Conservation (phyloP, 2,329 filamentous ascomycete genomes). For the Exophiala calicioides region DNA sequence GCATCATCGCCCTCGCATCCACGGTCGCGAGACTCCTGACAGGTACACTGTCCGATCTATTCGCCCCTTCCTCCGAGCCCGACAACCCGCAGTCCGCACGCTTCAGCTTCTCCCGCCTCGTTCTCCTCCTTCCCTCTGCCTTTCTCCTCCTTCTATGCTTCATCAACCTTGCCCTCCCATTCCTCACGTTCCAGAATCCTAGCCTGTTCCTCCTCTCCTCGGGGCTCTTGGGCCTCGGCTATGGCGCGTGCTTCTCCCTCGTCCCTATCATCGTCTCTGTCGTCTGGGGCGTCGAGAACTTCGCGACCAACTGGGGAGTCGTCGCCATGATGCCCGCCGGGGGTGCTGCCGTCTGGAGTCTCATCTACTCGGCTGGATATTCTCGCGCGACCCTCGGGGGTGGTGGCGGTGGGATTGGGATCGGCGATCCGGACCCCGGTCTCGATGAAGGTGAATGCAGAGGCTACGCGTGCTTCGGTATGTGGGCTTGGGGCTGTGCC, state of each 20-base stretch:
- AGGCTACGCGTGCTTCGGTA: slow-evolving; percentile 80
- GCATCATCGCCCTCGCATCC: slow-evolving; percentile 85
- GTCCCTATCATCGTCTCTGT: slow-evolving; percentile 93
- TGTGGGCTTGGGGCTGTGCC: slow-evolving; percentile 76
- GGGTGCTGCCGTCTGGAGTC: slow-evolving; percentile 85
- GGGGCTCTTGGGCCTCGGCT: slow-evolving; percentile 81
- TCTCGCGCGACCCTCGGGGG: slow-evolving; percentile 37
- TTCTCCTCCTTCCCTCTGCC: slow-evolving; percentile 75
- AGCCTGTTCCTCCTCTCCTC: slow-evolving; percentile 85
- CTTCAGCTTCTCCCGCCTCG: slow-evolving; percentile 68
- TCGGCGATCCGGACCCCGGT: slow-evolving; percentile 26
- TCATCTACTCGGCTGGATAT: slow-evolving; percentile 69
- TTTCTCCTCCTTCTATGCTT: slow-evolving; percentile 74
- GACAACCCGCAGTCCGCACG: slow-evolving; percentile 34
- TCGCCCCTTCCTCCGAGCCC: slow-evolving; percentile 61
- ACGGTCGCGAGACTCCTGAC: slow-evolving; percentile 89
- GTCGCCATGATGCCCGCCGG: slow-evolving; percentile 87
- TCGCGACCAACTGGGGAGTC: slow-evolving; percentile 97
- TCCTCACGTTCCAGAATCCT: slow-evolving; percentile 72
- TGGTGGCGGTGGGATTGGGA: slow-evolving; percentile 43
- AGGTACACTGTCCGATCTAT: slow-evolving; percentile 81
- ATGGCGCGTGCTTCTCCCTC: slow-evolving; percentile 86
- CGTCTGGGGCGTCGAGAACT: slow-evolving; percentile 98
- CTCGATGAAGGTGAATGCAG: slow-evolving; percentile 66
- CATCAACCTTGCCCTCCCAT: slow-evolving; percentile 73